A percentile compares a stretch with the other conserved stretches of the same genome.
These are phyloP conservation scores for Radiomyces spectabilis DNA, from an alignment of 192 early-diverging fungal genomes.

Conservation along the genomic window DNA sequence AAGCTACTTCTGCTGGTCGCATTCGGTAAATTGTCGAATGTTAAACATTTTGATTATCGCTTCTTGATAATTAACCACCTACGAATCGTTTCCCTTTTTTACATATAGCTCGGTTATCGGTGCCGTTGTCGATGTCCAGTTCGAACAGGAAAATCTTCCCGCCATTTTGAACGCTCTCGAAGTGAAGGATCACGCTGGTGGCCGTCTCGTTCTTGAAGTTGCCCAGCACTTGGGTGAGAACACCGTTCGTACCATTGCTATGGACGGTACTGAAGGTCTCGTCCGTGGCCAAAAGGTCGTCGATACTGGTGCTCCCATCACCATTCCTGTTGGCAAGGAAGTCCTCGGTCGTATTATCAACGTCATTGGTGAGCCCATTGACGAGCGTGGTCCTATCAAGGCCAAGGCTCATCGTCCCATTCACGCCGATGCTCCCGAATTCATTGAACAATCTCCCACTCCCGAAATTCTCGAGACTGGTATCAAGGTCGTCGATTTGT, in stretches of 20 bases:
- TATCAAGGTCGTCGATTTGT: constrained; percentile 98
- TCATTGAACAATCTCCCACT: constrained; percentile 91
- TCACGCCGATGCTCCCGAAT: constrained; percentile 88
- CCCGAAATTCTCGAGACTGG: constrained; percentile 95
- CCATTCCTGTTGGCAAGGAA: constrained; percentile 88
- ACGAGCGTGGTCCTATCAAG: constrained; percentile 94
- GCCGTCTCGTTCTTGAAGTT: constrained; percentile 91
- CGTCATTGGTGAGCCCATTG: constrained; percentile 98
- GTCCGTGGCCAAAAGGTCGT: constrained; percentile 90
- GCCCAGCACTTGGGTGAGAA: constrained; percentile 97
- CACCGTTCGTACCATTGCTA: constrained; percentile 98
- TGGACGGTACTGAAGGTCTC: constrained; percentile 98
- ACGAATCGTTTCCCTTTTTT: too few species aligned
- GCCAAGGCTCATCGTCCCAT: constrained; percentile 83
- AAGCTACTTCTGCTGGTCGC: constrained; percentile 32
- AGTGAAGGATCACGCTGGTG: constrained; percentile 69
- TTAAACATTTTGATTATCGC: too few species aligned
- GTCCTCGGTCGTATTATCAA: constrained; percentile 97
- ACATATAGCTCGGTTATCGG: constrained; percentile 77
- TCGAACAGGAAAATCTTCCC: constrained; percentile 82
- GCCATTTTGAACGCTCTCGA: constrained; percentile 96
- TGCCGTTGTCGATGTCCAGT: constrained; percentile 98
- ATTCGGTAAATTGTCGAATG: background rate
- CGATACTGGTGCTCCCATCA: constrained; percentile 92
- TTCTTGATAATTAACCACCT: too few species aligned